Base-by-base conservation (phyloP, 192 early-diverging fungal genomes). In the Backusella tuberculispora region DNA sequence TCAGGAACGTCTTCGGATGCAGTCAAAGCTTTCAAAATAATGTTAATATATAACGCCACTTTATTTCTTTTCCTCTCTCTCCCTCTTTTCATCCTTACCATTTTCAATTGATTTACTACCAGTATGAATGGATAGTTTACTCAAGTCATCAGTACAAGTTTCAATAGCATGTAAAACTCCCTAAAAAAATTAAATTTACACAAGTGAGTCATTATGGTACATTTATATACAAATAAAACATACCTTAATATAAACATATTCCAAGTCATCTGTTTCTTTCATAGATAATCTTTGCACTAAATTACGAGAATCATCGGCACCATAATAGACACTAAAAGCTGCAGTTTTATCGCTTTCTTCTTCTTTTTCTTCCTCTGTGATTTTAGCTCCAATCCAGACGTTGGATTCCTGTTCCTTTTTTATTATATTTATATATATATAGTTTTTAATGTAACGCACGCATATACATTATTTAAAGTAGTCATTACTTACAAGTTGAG, bases 311-410 rank as follows among this genome's bases (percentile, higher is more conserved):
- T 67, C 66, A 67, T 43, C 38, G 19, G 10, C 41, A 67, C 66
- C 66, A 40, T 67, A 67, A 40, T 67, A 67, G 10, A 67, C 40
- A 67, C 66, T 67, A 67, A 67, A 67, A 42, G 66, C 66, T 9
- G 38, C 66, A 12, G 19, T 10, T 43, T n/a, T 21, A 43, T 41
- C 38, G 37, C 19, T 41, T 10, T 43, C 38, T n/a, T 66, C 50
- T 21, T 56, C 50, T 10, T 19, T 10, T 6, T 66, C 66, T 43
- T 43, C 66, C 42, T 67, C 38, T 21, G 40, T 43, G n/a, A 67
- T 21, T 13, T 38, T 41, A 38, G 66, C 66, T 15, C 66, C 66
- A 42, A 67, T 67, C 66, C 66, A 67, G 21, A 67, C 38, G 5
- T 10, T 42, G 9, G 66, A 67, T 67, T 67, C 41, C 21, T 19